These are phyloP conservation scores for Beauveria asiatica DNA, from an alignment of 2,329 filamentous ascomycete species.

Conservation along the genomic window DNA sequence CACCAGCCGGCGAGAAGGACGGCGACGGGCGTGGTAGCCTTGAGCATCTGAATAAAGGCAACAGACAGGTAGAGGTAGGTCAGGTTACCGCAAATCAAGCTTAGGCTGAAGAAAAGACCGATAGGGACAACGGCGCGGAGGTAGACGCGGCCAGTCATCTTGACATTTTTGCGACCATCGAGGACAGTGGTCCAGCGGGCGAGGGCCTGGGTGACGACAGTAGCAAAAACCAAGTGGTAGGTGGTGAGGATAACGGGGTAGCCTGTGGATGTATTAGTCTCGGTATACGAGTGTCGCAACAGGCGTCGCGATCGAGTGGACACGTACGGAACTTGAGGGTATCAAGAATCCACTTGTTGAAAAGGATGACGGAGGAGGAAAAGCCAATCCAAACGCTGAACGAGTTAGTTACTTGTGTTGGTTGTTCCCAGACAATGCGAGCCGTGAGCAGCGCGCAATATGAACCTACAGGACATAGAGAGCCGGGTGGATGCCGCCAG, in stretches of 20 bases:
- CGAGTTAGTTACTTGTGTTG: background rate
- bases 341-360: constrained; percentile 98
- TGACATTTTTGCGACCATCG: constrained; percentile 89
- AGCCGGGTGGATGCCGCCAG: constrained; percentile 64
- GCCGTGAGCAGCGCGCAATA: background rate
- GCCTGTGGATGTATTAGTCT: constrained; percentile 50
- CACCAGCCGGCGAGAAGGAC: constrained; percentile 85
- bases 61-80: constrained; percentile 94
- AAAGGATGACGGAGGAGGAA: constrained; percentile 90
- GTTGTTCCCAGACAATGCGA: constrained; percentile 11
- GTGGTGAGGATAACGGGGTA: constrained; percentile 80
- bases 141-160: constrained; percentile 94
- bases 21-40: constrained; percentile 92
- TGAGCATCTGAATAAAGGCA: constrained; percentile 98
- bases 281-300: constrained; percentile 51
- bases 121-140: constrained; percentile 90
- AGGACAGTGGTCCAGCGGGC: constrained; percentile 83
- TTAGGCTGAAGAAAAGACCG: constrained; percentile 90
- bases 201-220: constrained; percentile 86
- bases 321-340: constrained; percentile 63
- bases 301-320: constrained; percentile 60
- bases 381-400: constrained; percentile 75
- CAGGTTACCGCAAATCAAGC: constrained; percentile 91
- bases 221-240: constrained; percentile 92
- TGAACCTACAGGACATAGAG: constrained; percentile 66